phyloP scores from a whole-genome alignment of 176 grass and related monocot species.

The Cenchrus purpureus region DNA sequence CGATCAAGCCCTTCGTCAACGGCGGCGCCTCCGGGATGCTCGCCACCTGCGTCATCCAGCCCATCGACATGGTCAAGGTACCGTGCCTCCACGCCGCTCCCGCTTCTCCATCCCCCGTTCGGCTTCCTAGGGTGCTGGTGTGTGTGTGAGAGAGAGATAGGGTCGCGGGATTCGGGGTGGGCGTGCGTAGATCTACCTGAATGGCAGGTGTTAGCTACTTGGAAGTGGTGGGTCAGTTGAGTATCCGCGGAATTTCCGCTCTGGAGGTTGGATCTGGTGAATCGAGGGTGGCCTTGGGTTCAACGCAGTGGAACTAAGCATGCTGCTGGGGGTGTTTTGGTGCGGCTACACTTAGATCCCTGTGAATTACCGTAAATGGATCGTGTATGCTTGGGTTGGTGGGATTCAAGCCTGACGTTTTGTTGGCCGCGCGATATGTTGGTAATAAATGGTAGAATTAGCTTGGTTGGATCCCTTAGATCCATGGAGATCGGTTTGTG shows the following conservation, averaged over 20 bases:
- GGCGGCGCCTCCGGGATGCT: conserved; percentile 94
- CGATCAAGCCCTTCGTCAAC: conserved; percentile 93
- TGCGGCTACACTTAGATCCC: conserved; percentile 26
- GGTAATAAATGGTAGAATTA: neutral
- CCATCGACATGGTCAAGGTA: conserved; percentile 99
- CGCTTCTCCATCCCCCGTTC: neutral
- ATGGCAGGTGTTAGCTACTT: neutral
- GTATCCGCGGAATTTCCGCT: neutral
- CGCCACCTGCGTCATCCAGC: conserved; percentile 97
- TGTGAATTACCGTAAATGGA: neutral
- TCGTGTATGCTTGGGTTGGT: neutral
- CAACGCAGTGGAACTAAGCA: neutral
- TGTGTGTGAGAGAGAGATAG: neutral
- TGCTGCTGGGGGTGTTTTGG: neutral
- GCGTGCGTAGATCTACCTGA: conserved; percentile 21
- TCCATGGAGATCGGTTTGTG: neutral
- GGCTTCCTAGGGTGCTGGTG: neutral
- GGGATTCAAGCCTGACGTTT: neutral
- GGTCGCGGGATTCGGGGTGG: neutral
- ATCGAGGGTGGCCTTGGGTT: neutral
- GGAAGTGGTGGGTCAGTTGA: neutral
- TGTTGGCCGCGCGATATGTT: neutral
- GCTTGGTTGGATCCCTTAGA: neutral
- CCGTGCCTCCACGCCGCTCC: neutral
- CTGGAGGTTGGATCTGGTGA: conserved; percentile 29